phyloP scores from a whole-genome alignment of 2,329 filamentous ascomycete species.

The Fusarium domesticum region DNA sequence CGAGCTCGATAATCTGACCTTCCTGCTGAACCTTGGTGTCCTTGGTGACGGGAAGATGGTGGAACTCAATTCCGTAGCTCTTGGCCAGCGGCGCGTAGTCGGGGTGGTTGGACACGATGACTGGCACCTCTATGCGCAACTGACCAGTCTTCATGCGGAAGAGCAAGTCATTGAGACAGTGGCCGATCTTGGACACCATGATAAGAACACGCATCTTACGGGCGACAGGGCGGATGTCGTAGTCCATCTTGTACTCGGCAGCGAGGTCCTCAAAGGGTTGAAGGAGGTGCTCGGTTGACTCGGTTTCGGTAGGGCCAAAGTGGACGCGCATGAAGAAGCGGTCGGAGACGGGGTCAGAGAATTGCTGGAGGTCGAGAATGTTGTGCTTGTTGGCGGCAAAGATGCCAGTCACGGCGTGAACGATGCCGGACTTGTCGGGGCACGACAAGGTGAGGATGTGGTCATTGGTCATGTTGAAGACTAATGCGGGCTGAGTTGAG shows the following conservation, averaged over 20 bases:
- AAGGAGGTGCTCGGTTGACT: conserved; percentile 49
- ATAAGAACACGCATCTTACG: conserved; percentile 75
- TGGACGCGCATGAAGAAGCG: conserved; percentile 89
- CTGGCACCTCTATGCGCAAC: conserved; percentile 69
- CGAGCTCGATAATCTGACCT: conserved; percentile 65
- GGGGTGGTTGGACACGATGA: conserved; percentile 80
- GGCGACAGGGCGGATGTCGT: conserved; percentile 64
- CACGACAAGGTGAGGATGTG: conserved; percentile 79
- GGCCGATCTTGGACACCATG: conserved; percentile 87
- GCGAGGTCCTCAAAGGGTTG: conserved; percentile 60
- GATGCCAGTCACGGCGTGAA: conserved; percentile 78
- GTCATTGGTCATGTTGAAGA: conserved; percentile 46
- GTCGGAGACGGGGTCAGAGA: conserved; percentile 69
- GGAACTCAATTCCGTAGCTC: conserved; percentile 74
- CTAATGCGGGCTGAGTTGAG: not conserved
- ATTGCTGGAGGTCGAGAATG: conserved; percentile 82
- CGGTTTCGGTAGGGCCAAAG: conserved; percentile 59
- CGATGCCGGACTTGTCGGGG: conserved; percentile 80
- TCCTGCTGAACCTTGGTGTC: conserved; percentile 78
- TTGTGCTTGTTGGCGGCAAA: conserved; percentile 72
- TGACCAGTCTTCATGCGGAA: conserved; percentile 75
- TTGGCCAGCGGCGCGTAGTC: conserved; percentile 67
- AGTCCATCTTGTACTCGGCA: conserved; percentile 63
- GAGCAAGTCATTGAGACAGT: conserved; percentile 80
- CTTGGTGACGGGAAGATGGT: conserved; percentile 74